Conservation (phyloP, 2,329 filamentous ascomycete species). For the Penicillium occitanis region DNA sequence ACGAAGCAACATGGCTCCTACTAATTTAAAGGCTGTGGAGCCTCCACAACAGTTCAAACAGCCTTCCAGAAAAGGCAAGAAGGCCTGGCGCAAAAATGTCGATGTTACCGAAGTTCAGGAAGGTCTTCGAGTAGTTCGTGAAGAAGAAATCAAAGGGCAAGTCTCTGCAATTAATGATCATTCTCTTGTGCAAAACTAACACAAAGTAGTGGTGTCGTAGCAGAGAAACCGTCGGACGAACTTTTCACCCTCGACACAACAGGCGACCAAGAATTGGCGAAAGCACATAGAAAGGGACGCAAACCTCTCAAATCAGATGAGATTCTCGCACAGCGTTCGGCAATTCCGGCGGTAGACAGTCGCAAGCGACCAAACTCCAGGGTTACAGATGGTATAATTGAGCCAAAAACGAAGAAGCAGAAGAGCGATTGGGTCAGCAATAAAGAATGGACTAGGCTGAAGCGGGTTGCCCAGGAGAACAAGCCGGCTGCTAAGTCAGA, state of each 20-base stretch:
- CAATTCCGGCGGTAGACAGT: constrained; percentile 72
- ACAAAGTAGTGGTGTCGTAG: constrained; percentile 69
- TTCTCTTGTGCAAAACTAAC: constrained; percentile 12
- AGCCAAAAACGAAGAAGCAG: constrained; percentile 67
- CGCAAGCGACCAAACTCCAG: constrained; percentile 73
- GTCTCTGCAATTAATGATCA: constrained; percentile 3
- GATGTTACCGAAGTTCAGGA: constrained; percentile 82
- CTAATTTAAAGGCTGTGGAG: constrained; percentile 25
- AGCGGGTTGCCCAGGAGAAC: constrained; percentile 71
- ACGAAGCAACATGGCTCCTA: constrained; percentile 9
- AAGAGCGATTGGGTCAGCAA: constrained; percentile 78
- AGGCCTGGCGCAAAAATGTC: constrained; percentile 98
- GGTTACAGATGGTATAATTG: constrained; percentile 70
- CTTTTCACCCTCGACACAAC: constrained; percentile 81
- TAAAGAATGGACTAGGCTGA: constrained; percentile 78
- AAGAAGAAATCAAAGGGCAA: constrained; percentile 88
- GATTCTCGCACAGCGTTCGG: constrained; percentile 82
- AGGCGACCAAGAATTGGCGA: constrained; percentile 67
- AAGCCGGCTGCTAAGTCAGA: constrained; percentile 54
- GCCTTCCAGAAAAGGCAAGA: constrained; percentile 93
- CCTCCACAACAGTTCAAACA: constrained; percentile 82
- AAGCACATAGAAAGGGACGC: constrained; percentile 63
- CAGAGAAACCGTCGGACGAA: constrained; percentile 77
- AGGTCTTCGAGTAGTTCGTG: constrained; percentile 79
- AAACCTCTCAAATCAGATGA: constrained; percentile 88